phyloP scores from a whole-genome alignment of 1,284 basidiomycete species.

The Moniliophthora roreri region DNA sequence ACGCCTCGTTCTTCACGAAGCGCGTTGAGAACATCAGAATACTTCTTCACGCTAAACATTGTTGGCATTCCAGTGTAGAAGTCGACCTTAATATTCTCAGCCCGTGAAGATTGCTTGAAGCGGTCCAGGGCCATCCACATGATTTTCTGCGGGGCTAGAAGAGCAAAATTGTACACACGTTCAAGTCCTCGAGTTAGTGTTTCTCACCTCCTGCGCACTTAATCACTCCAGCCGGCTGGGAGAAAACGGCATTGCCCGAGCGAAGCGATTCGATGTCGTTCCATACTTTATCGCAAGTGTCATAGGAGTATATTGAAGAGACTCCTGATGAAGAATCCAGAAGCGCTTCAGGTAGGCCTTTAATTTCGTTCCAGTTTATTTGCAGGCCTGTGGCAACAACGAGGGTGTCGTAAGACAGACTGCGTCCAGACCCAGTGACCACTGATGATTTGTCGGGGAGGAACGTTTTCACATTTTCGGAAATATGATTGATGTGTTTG shows the following conservation, averaged over 20 bases:
- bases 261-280: slow-evolving; percentile 74
- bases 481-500: slow-evolving; percentile 70
- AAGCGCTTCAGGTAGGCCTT: slow-evolving; percentile 80
- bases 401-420: slow-evolving; percentile 82
- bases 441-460: slow-evolving; percentile 76
- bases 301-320: slow-evolving; percentile 90
- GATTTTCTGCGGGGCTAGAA: slow-evolving; percentile 84
- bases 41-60: slow-evolving; percentile 94
- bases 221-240: slow-evolving; percentile 91
- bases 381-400: slow-evolving; percentile 90
- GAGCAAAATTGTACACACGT: background rate
- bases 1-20: slow-evolving; percentile 82
- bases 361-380: slow-evolving; percentile 79
- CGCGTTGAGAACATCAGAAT: slow-evolving; percentile 82
- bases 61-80: slow-evolving; percentile 93
- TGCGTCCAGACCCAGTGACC: slow-evolving; percentile 68
- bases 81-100: slow-evolving; percentile 64
- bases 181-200: background rate
- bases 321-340: slow-evolving; percentile 80
- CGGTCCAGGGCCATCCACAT: slow-evolving; percentile 95
- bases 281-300: slow-evolving; percentile 89
- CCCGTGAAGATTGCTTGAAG: slow-evolving; percentile 59
- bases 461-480: slow-evolving; percentile 76
- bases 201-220: slow-evolving; percentile 89
- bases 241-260: slow-evolving; percentile 88